Evolutionary conservation across 1,139 yeast genomes (phyloP), one percentile per base, ranked within the genome.

Genomic region (Candida dubliniensis): DNA sequence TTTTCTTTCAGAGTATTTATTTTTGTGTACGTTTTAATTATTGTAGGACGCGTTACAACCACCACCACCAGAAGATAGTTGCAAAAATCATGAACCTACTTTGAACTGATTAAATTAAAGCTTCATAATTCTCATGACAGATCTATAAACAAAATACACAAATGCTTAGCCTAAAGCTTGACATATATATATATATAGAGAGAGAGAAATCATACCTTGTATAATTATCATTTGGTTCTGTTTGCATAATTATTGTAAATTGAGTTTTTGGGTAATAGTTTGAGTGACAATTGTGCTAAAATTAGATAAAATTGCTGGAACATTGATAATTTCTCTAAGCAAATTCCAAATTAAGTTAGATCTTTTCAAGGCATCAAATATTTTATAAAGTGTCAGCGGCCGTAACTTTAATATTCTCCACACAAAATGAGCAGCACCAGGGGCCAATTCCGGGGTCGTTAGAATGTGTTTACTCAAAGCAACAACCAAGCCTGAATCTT

Each of bases 401-500:
- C 56, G 57, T 2, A 67, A 59, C 34, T 53, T 53, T 42, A 63
- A 49, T 41, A 64, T 55, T 34, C 50, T 53, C 23, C 55, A 51
- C 46, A 63, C 53, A 38, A 64, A 61, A 43, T 59, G 61, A 11
- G 69, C 67, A 18, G 60, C 50, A 7, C 68, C 66, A 14, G 47
- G 54, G 10, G 66, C 56, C 44, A 64, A 58, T 23, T 58, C 57
- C 2, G 67, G 67, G 18, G 57, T 55, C 25, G 66, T 62, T 42
- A 64, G 47, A 36, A 64, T 54, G 47, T 60, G 59, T 39, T 59
- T 57, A 25, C 62, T 53, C 5, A 66, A 57, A 18, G 66, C 56
- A 46, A 54, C 50, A 5, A 63, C 67, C 46, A 66, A 61, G 1
- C 71, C 71, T 4, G 71, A 66, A 38, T 65, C 63, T 32, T 48